A percentile compares a stretch with the other conserved stretches of the same genome.
phyloP scores from a whole-genome alignment of 371 early-diverging fungal genomes.

The Parasitella parasitica region DNA sequence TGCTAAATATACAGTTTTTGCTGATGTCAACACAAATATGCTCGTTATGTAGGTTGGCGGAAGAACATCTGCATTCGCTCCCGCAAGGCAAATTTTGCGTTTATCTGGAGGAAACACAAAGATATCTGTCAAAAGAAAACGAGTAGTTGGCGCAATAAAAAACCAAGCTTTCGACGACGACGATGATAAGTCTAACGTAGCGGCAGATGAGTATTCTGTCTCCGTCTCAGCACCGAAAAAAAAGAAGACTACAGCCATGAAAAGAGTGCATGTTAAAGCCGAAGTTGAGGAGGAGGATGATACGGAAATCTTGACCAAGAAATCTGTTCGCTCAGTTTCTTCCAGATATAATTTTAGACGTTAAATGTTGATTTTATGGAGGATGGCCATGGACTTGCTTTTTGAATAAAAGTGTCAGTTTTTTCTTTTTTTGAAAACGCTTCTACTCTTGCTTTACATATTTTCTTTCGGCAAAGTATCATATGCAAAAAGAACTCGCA shows the following conservation, averaged over 20 bases:
- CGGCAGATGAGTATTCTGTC: background rate
- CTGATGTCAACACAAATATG: no score
- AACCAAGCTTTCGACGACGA: background rate
- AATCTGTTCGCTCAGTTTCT: background rate
- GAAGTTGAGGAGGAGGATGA: background rate
- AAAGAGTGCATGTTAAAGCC: background rate
- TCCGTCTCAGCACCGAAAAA: background rate
- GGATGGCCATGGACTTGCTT: no score
- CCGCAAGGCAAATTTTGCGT: conserved; percentile 13
- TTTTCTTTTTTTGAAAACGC: background rate
- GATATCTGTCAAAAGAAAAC: background rate
- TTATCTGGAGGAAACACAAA: background rate
- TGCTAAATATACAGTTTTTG: no score
- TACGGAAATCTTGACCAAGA: background rate
- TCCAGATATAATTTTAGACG: conserved; percentile 3
- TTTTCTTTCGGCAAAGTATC: background rate
- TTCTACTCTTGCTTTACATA: no score
- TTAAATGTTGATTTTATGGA: background rate
- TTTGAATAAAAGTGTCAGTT: background rate
- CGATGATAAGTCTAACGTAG: background rate
- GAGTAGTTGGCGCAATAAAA: background rate
- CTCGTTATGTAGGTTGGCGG: conserved; percentile 25
- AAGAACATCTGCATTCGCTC: conserved; percentile 26
- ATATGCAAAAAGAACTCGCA: conserved; percentile 7
- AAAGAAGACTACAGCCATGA: background rate